A percentile compares a stretch with the other conserved stretches of the same genome.
These are phyloP conservation scores for Daldinia childiae DNA, from an alignment of 495 filamentous ascomycete genomes.

Conservation along the genomic window DNA sequence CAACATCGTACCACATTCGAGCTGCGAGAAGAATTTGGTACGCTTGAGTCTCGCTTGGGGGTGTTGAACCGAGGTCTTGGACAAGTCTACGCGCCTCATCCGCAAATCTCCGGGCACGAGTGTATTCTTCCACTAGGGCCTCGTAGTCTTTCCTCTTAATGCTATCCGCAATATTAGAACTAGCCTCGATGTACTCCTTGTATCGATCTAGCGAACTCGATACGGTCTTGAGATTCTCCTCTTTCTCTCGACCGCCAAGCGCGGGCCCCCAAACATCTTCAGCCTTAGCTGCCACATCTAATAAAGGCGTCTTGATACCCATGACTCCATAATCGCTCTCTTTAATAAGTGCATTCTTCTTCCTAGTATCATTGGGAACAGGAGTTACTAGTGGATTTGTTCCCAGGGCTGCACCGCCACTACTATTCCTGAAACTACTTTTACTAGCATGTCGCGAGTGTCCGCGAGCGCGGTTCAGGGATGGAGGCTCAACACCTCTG, in stretches of 20 bases:
- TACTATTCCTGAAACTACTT: conserved; percentile 71
- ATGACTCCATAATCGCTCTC: conserved; percentile 95
- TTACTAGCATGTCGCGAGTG: conserved; percentile 71
- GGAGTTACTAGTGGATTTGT: conserved; percentile 48
- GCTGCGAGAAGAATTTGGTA: conserved; percentile 87
- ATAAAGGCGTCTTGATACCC: conserved; percentile 85
- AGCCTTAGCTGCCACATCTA: conserved; percentile 90
- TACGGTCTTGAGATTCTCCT: conserved; percentile 81
- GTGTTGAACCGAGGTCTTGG: conserved; percentile 63
- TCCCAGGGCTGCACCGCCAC: conserved; percentile 49
- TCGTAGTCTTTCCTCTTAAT: conserved; percentile 93
- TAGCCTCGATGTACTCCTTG: conserved; percentile 81
- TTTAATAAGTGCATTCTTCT: conserved; percentile 89
- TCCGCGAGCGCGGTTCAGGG: conserved; percentile 53
- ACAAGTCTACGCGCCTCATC: conserved; percentile 74
- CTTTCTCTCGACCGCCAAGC: conserved; percentile 88
- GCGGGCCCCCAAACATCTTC: conserved; percentile 98
- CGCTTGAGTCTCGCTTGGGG: conserved; percentile 72
- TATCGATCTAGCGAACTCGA: conserved; percentile 77
- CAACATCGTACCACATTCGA: conserved; percentile 94
- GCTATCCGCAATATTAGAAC: conserved; percentile 77
- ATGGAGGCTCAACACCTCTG: conserved; percentile 73
- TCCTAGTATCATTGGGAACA: conserved; percentile 59
- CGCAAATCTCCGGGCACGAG: conserved; percentile 75
- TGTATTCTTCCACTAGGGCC: conserved; percentile 84